Percentiles rank a stretch among this genome's conserved stretches.
Evolutionary conservation across 352 stramenopile genomes (phyloP).

Genomic region (Stephanocyclus meneghinianus): DNA sequence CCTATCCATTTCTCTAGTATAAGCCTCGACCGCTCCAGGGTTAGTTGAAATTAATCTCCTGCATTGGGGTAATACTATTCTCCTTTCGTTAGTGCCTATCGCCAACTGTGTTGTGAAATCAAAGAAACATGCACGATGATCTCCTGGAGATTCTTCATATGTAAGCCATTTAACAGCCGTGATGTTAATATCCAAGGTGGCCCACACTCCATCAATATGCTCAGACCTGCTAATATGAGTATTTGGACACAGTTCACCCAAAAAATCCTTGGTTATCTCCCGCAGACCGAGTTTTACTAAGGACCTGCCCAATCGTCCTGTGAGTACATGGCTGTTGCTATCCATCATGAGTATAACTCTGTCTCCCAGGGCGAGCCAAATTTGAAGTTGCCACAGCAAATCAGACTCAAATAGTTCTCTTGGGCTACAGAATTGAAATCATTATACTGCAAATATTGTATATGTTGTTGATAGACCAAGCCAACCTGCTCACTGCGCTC

Average conservation of each 20-base stretch:
- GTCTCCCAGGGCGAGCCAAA: constrained; percentile 17
- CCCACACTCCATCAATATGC: constrained; percentile 27
- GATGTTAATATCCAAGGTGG: constrained; percentile 22
- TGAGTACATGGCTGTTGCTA: constrained; percentile 31
- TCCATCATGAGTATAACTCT: constrained; percentile 37
- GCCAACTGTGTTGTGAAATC: constrained; percentile 21
- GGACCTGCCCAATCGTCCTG: background rate
- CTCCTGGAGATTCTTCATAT: constrained; percentile 21
- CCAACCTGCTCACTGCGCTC: background rate
- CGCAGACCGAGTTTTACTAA: background rate
- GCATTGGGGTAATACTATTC: constrained; percentile 16
- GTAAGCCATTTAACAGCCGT: constrained; percentile 12
- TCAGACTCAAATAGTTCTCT: constrained; percentile 24
- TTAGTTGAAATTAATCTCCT: constrained; percentile 16
- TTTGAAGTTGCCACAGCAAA: constrained; percentile 9
- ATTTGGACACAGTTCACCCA: constrained; percentile 9
- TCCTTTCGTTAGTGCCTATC: constrained; percentile 13
- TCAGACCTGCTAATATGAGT: constrained; percentile 21
- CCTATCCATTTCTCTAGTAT: background rate
- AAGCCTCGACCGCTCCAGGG: background rate
- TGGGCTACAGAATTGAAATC: background rate
- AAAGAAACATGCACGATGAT: constrained; percentile 35
- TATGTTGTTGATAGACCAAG: constrained; percentile 32
- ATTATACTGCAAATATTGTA: constrained; percentile 23
- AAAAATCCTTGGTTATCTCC: constrained; percentile 18